Evolutionary conservation across 2,329 filamentous ascomycete genomes (phyloP).

Genomic region (Aspergillus fischeri): DNA sequence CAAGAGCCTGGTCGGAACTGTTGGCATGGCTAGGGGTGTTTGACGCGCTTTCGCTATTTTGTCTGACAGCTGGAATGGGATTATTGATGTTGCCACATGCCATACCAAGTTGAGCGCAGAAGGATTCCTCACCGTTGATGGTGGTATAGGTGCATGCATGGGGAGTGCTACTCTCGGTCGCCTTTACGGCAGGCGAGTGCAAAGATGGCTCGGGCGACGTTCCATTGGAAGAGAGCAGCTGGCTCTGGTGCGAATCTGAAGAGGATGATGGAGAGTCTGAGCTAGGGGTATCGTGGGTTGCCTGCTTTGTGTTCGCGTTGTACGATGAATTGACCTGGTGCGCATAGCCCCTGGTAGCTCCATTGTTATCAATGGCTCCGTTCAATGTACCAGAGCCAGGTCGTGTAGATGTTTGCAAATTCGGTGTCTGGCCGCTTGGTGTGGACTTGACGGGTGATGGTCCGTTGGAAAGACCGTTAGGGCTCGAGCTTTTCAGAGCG

Average conservation of each 20-base stretch:
- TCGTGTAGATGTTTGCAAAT: neutral
- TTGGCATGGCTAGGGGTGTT: constrained; percentile 22
- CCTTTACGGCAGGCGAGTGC: constrained; percentile 40
- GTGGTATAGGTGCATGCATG: constrained; percentile 27
- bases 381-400: constrained; percentile 5
- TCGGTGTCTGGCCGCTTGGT: neutral
- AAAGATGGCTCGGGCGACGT: constrained; percentile 46
- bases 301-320: constrained; percentile 18
- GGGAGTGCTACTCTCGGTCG: constrained; percentile 26
- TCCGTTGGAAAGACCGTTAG: constrained; percentile 7
- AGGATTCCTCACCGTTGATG: constrained; percentile 42
- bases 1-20: constrained; percentile 16
- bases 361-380: constrained; percentile 12
- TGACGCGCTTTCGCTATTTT: constrained; percentile 28
- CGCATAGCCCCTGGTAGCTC: constrained; percentile 4
- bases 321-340: constrained; percentile 13
- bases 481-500: constrained; percentile 11
- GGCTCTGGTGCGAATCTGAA: constrained; percentile 44
- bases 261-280: constrained; percentile 47
- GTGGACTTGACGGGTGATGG: neutral
- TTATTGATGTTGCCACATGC: constrained; percentile 45
- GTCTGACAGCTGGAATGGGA: constrained; percentile 38
- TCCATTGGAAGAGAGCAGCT: constrained; percentile 44
- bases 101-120: constrained; percentile 42
- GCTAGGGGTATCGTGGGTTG: constrained; percentile 33